phyloP scores from a whole-genome alignment of 352 stramenopile species.

The Phytophthora kernoviae region DNA sequence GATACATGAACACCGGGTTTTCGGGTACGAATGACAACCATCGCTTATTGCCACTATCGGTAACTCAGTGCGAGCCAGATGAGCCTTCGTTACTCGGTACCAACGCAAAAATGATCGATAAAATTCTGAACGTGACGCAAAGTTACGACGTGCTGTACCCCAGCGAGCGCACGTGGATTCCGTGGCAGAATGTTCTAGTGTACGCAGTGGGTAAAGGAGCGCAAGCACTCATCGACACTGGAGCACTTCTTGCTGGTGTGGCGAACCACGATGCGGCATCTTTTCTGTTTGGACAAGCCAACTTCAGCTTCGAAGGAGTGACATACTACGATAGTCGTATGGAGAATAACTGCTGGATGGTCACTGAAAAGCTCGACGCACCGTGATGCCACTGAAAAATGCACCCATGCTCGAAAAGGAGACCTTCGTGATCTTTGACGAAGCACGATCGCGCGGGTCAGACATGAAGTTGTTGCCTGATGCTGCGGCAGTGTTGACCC shows the following conservation, averaged over 20 bases:
- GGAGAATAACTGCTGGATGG: constrained; percentile 73
- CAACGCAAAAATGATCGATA: constrained; percentile 89
- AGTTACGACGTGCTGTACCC: constrained; percentile 39
- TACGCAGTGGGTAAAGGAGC: constrained; percentile 43
- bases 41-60: constrained; percentile 67
- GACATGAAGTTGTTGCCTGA: constrained; percentile 88
- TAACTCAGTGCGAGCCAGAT: constrained; percentile 64
- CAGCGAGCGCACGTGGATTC: constrained; percentile 5
- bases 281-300: constrained; percentile 41
- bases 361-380: constrained; percentile 60
- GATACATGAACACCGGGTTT: constrained; percentile 73
- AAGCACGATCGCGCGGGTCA: constrained; percentile 84
- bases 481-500: constrained; percentile 77
- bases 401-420: constrained; percentile 81
- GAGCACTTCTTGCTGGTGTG: constrained; percentile 77
- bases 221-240: constrained; percentile 86
- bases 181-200: constrained; percentile 56
- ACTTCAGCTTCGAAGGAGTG: constrained; percentile 58
- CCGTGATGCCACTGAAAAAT: constrained; percentile 52
- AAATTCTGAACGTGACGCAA: constrained; percentile 47
- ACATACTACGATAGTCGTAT: constrained; percentile 79
- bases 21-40: constrained; percentile 93
- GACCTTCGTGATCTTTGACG: constrained; percentile 92
- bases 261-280: constrained; percentile 52
- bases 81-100: constrained; percentile 62